These are phyloP conservation scores for Aureobasidium sp. DNA, from an alignment of 2,329 filamentous ascomycete species.

Conservation along the genomic window DNA sequence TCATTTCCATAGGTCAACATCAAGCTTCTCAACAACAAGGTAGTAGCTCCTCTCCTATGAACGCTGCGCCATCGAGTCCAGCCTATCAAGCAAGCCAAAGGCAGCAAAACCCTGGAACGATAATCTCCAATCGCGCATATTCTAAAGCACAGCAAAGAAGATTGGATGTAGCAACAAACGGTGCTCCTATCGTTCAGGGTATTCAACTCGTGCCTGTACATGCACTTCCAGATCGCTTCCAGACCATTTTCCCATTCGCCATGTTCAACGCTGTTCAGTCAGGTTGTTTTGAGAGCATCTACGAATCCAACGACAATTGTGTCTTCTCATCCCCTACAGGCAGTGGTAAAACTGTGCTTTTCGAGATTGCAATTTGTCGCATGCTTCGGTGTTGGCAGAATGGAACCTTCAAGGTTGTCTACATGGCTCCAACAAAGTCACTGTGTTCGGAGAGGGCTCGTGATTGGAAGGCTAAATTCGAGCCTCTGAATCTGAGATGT, in stretches of 20 bases:
- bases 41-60: not conserved
- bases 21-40: not conserved
- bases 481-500: constrained; percentile 58
- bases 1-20: too few species aligned
- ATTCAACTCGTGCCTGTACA: constrained; percentile 54
- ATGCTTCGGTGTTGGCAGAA: constrained; percentile 51
- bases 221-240: constrained; percentile 62
- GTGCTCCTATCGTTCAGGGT: constrained; percentile 47
- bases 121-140: not conserved
- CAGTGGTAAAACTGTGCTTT: constrained; percentile 74
- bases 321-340: constrained; percentile 77
- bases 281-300: constrained; percentile 63
- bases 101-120: constrained; percentile 14
- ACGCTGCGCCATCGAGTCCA: constrained; percentile 31
- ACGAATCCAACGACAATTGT: constrained; percentile 64
- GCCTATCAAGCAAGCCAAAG: constrained; percentile 33
- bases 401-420: constrained; percentile 70
- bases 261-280: constrained; percentile 80
- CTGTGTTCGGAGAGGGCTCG: constrained; percentile 68
- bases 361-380: constrained; percentile 76
- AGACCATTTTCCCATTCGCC: constrained; percentile 63
- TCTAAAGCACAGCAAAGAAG: not conserved
- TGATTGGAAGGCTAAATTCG: constrained; percentile 74
- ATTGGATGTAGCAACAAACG: not conserved
- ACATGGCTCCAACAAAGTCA: constrained; percentile 78